phyloP scores from a whole-genome alignment of 495 filamentous ascomycete species.

The Chaetomium tenue region DNA sequence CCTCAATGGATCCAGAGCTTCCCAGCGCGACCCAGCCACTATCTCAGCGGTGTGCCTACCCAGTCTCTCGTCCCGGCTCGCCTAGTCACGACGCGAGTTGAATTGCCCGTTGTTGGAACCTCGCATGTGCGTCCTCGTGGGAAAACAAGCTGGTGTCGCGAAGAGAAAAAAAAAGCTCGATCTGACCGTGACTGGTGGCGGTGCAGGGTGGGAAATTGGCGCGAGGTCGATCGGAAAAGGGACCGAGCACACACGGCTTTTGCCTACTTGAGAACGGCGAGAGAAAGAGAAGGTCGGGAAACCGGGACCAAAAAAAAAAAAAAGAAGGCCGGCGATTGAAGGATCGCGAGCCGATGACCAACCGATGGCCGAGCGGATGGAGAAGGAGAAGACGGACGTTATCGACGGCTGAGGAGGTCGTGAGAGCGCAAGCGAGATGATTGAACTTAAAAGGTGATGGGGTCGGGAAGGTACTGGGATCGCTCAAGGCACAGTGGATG shows the following conservation, averaged over 20 bases:
- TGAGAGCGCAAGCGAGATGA: constrained; percentile 52
- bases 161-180: constrained; percentile 22
- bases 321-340: constrained; percentile 27
- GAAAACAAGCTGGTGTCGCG: constrained; percentile 18
- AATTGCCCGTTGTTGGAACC: constrained; percentile 15
- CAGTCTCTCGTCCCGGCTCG: constrained; percentile 23
- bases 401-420: constrained; percentile 40
- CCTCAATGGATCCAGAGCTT: constrained; percentile 25
- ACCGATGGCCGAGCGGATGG: constrained; percentile 33
- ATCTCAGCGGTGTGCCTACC: constrained; percentile 29
- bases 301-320: constrained; percentile 9
- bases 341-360: constrained; percentile 29
- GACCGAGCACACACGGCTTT: constrained; percentile 29
- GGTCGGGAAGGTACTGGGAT: constrained; percentile 38
- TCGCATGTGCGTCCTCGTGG: constrained; percentile 17
- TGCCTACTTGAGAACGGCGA: constrained; percentile 17
- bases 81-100: constrained; percentile 14
- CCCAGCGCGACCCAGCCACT: constrained; percentile 31
- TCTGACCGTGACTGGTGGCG: constrained; percentile 23
- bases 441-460: constrained; percentile 45
- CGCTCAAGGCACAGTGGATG: constrained; percentile 34
- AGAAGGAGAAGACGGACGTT: constrained; percentile 30
- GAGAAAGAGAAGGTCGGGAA: constrained; percentile 20
- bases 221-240: constrained; percentile 31
- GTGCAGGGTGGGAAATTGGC: constrained; percentile 34